Base-by-base conservation (phyloP, 371 early-diverging fungal species). In the Dentiscutata heterogama region DNA sequence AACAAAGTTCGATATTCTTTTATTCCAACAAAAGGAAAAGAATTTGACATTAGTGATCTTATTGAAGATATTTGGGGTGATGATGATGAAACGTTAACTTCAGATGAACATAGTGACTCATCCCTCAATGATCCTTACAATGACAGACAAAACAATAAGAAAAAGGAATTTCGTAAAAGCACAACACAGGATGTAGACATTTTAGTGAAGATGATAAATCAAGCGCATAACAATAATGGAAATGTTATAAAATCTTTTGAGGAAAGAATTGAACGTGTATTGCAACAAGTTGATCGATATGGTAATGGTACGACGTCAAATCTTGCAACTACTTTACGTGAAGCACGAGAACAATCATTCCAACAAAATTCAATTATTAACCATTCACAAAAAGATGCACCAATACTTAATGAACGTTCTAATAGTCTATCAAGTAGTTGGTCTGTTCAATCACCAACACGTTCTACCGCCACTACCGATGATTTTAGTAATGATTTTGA, bases 1-100 rank as follows among this genome's bases (percentile, higher is more conserved):
- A 82, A 83, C 13, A 87, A 82, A 82, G 83, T 86, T 60, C 86
- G 87, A 10, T 87, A 87, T 71, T 86, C 86, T 5, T 87, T 87
- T 67, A 86, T 87, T 71, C 85, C 85, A 3, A 50, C 71, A 5
- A 75, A 84, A 54, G 84, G 85, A 5, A 83, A 86, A 16, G 87
- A 87, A 63, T 84, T 85, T 8, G 87, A 87, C 35, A 87, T 87
- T 72, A 85, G 85, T 0, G 85, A 86, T 56, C 84, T 87, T 8
- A 85, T 87, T 56, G 87, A 87, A 71, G 86, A 86, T 53, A 86
- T 86, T 31, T 82, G 83, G 63, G 84, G 84, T 13, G 86, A 86
- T 39, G 85, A 83, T 51, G 65, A 65, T 65, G 61, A 60, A 60
- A 22, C 20, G 2, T 6, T 60, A 60, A 60, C 25, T 60, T n/a